Evolutionary conservation across 2,329 filamentous ascomycete species (phyloP).

Genomic region (Fusarium sp.): DNA sequence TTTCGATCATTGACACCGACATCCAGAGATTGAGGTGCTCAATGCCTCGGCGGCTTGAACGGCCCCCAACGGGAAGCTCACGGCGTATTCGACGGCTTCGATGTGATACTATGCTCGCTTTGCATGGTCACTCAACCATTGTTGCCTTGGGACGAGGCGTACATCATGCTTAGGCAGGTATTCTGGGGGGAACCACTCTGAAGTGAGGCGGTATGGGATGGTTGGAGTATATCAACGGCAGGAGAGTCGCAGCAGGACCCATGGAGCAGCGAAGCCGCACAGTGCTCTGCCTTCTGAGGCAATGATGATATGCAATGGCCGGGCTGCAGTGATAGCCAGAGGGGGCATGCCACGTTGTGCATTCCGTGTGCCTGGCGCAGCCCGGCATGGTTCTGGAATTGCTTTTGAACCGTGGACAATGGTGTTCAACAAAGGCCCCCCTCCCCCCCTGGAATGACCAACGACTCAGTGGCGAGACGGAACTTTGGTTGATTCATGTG

Average conservation of each 20-base stretch:
- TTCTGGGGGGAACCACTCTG: conserved; percentile 7
- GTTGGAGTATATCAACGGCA: conserved; percentile 31
- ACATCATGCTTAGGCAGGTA: conserved; percentile 14
- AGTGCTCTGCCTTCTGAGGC: conserved; percentile 24
- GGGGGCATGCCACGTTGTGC: conserved; percentile 46
- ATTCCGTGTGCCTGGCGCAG: conserved; percentile 30
- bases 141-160: conserved; percentile 16
- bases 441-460: conserved; percentile 12
- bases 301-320: conserved; percentile 30
- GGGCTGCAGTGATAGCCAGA: conserved; percentile 37
- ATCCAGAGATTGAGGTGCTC: not conserved
- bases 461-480: conserved; percentile 20
- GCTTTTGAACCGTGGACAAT: conserved; percentile 32
- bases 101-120: conserved; percentile 34
- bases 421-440: conserved; percentile 19
- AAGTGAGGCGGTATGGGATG: conserved; percentile 36
- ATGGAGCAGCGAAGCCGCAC: conserved; percentile 7
- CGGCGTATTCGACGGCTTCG: conserved; percentile 8
- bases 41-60: not conserved
- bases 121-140: conserved; percentile 30
- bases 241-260: conserved; percentile 24
- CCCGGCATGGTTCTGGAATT: conserved; percentile 26
- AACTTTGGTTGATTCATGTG: conserved; percentile 48
- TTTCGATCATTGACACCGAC: not conserved
- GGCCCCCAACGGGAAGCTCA: conserved; percentile 8